Evolutionary conservation across 805 yeast genomes (phyloP).

Genomic region (Zygoascus flipseniorum): DNA sequence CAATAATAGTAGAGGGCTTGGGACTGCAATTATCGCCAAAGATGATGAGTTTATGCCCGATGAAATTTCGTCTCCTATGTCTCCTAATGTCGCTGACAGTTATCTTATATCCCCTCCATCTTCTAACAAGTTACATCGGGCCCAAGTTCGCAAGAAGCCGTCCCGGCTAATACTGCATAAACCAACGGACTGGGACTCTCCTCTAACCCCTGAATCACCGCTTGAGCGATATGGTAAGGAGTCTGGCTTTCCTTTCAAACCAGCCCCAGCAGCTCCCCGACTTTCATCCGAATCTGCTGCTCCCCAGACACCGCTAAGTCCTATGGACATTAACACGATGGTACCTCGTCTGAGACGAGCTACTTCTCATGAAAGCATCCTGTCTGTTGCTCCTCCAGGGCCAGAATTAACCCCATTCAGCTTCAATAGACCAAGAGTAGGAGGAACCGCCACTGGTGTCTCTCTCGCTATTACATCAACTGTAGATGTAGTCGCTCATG

Average conservation of each 20-base stretch:
- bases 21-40: not conserved
- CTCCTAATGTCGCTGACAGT: not conserved
- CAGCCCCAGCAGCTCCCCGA: not conserved
- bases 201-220: not conserved
- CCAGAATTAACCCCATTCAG: not conserved
- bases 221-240: not conserved
- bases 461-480: not conserved
- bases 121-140: not conserved
- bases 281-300: not conserved
- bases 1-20: not conserved
- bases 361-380: conserved; percentile 6
- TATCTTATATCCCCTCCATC: not conserved
- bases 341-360: conserved; percentile 5
- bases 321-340: not conserved
- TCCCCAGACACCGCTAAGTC: not conserved
- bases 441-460: too few relatives aligned
- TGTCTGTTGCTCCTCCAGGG: not conserved
- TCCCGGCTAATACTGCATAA: not conserved
- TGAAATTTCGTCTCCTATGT: not conserved
- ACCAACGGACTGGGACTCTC: not conserved
- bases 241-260: not conserved
- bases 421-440: not conserved
- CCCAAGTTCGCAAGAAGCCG: not conserved
- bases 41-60: not conserved
- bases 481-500: not conserved